Evolutionary conservation across 805 yeast species (phyloP).

Genomic region (Maudiozyma serrabonitensis): DNA sequence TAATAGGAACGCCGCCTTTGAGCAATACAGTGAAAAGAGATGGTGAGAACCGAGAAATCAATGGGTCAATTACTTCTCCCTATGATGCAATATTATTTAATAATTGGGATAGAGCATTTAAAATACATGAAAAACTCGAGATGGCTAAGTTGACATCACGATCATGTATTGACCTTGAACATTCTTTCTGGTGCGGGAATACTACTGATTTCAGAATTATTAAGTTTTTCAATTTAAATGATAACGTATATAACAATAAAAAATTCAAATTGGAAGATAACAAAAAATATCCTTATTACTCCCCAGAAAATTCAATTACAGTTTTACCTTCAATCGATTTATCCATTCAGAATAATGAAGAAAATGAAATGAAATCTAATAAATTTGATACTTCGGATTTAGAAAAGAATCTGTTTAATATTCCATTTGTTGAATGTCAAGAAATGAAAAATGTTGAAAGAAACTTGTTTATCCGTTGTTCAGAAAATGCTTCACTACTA

Average conservation of each 20-base stretch:
- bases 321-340: slow-evolving; percentile 26
- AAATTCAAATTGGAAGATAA: not conserved
- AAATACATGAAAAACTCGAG: slow-evolving; percentile 70
- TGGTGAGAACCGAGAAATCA: slow-evolving; percentile 3
- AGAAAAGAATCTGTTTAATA: slow-evolving; percentile 32
- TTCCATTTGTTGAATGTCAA: slow-evolving; percentile 37
- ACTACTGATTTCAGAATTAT: slow-evolving; percentile 53
- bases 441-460: slow-evolving; percentile 32
- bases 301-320: slow-evolving; percentile 43
- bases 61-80: slow-evolving; percentile 22
- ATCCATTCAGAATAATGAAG: slow-evolving; percentile 3
- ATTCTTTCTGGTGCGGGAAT: slow-evolving; percentile 75
- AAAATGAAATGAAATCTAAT: not conserved
- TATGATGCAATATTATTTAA: slow-evolving; percentile 37
- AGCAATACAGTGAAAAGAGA: slow-evolving; percentile 4
- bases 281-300: slow-evolving; percentile 35
- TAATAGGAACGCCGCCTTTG: slow-evolving; percentile 21
- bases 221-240: slow-evolving; percentile 9
- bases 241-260: not conserved
- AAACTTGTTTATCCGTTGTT: slow-evolving; percentile 38
- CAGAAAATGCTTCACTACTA: slow-evolving; percentile 51
- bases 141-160: slow-evolving; percentile 78
- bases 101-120: slow-evolving; percentile 61
- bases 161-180: slow-evolving; percentile 36
- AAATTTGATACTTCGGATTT: slow-evolving; percentile 10